These are phyloP conservation scores for Jamesozyma lodderae DNA, from an alignment of 805 yeast genomes.

Conservation along the genomic window DNA sequence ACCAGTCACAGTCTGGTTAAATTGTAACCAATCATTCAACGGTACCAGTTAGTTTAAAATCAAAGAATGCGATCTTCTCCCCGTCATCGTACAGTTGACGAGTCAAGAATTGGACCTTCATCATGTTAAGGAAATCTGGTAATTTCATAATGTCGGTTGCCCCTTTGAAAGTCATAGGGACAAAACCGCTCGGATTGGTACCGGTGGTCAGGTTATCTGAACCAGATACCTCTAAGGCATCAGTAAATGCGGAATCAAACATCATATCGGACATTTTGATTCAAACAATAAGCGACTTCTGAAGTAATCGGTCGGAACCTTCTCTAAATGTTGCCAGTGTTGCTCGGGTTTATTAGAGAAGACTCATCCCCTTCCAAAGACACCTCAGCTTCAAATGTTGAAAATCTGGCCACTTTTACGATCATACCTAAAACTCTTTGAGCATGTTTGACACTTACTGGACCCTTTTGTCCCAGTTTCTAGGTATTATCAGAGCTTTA, in stretches of 20 bases:
- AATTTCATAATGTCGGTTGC: not conserved
- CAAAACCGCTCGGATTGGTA: not conserved
- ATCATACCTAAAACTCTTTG: too few relatives aligned
- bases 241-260: not conserved
- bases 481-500: too few relatives aligned
- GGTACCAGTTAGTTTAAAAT: not conserved
- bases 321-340: too few relatives aligned
- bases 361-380: too few relatives aligned
- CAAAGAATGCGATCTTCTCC: conserved; percentile 1
- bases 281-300: not conserved
- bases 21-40: not conserved
- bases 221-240: not conserved
- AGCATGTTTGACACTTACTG: too few relatives aligned
- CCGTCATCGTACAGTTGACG: not conserved
- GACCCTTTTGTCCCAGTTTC: too few relatives aligned
- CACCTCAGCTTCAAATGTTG: too few relatives aligned
- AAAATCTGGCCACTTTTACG: too few relatives aligned
- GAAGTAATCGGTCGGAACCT: too few relatives aligned
- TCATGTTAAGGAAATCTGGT: not conserved
- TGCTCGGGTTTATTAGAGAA: too few relatives aligned
- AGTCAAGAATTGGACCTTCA: conserved; percentile 1
- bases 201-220: not conserved
- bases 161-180: not conserved
- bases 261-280: not conserved
- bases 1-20: not conserved